Conservation (phyloP, 179 eudicot species). For the Nepenthes alata region DNA sequence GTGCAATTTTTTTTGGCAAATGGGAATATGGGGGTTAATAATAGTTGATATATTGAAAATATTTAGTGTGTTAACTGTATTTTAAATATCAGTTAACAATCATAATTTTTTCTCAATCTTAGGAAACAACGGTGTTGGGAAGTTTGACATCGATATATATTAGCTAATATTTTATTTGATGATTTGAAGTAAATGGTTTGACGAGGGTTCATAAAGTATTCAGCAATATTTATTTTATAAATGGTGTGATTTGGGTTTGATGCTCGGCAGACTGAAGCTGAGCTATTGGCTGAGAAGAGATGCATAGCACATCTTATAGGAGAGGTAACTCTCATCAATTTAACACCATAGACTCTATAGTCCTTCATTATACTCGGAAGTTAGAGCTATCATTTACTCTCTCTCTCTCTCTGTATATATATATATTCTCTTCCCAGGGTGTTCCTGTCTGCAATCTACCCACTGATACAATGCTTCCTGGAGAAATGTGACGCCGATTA, state of each 20-base stretch:
- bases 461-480: conserved; percentile 94
- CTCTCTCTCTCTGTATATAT: background rate
- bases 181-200: too few species aligned
- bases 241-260: background rate
- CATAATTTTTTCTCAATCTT: too few species aligned
- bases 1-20: too few species aligned
- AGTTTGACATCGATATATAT: too few species aligned
- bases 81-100: too few species aligned
- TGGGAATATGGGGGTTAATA: too few species aligned
- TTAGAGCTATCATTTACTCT: background rate
- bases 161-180: too few species aligned
- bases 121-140: too few species aligned
- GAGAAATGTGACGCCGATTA: conserved; percentile 47
- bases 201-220: background rate
- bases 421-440: conserved; percentile 33
- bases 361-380: background rate
- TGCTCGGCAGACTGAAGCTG: conserved; percentile 63
- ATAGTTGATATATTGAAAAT: too few species aligned
- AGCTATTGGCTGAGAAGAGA: conserved; percentile 81
- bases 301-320: conserved; percentile 92
- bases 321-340: conserved; percentile 34
- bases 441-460: conserved; percentile 89
- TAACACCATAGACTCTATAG: background rate
- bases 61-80: too few species aligned
- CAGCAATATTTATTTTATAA: background rate